Evolutionary conservation across 495 filamentous ascomycete genomes (phyloP), one percentile per base, ranked within the genome.

Genomic region (Penicillium atrosanguineum): DNA sequence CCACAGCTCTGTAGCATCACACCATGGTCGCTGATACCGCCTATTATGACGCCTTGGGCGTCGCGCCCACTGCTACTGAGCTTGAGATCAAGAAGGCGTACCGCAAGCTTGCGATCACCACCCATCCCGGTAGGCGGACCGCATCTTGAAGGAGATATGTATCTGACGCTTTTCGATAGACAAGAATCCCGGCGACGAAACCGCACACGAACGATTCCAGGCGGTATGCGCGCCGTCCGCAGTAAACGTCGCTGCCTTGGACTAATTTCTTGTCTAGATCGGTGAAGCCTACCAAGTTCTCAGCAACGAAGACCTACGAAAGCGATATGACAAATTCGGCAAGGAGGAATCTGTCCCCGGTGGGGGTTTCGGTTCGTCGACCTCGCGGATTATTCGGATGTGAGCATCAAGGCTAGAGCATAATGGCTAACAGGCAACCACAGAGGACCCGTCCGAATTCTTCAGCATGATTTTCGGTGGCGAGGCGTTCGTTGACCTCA

Each of bases 31-130:
- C 85, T 48, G 89, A 94, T 63, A 92, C 88, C 21, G 73, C 81
- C 49, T 94, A 94, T 72, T 98, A 98, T 72, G 95, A 98, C 69
- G 84, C 82, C 60, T 80, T 99, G 14, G 88, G 87, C 52, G 95
- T 99, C 62, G 82, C 85, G 68, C 87, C 92, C 39, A 90, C 85
- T 11, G 95, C 94, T 16, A 87, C 90, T 50, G 91, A 95, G 67
- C 85, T 97, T 7, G 95, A 99, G 57, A 97, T 99, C 74, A 99
- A 99, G 78, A 97, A 97, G 73, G 94, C 94, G n/a, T 99, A 99
- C 71, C 82, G 94, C 54, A 97, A 92, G 71, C 86, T 94, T 28
- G 94, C 94, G 42, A 96, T 99, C 60, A 78, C 80, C 51, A 84
- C 86, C 52, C 85, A 88, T 61, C 85, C 85, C n/a, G 82, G 82